These are phyloP conservation scores for Termitomyces sp. DNA, from an alignment of 768 basidiomycete species.

Conservation along the genomic window DNA sequence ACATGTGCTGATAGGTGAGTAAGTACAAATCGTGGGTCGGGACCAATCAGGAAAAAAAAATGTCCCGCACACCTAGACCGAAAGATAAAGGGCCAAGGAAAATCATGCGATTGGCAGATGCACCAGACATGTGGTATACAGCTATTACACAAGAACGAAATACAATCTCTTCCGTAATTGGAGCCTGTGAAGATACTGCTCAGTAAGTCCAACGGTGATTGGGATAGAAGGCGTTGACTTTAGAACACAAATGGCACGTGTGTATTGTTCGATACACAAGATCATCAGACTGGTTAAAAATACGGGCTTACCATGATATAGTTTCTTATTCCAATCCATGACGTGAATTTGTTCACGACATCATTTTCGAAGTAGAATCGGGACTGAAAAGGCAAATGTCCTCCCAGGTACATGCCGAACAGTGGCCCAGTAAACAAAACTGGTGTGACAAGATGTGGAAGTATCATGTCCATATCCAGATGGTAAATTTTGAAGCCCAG, in stretches of 20 bases:
- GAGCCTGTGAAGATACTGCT: slow-evolving; percentile 52
- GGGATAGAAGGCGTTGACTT: neutral
- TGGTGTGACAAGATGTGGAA: slow-evolving; percentile 64
- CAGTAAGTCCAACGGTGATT: neutral
- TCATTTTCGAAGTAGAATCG: slow-evolving; percentile 38
- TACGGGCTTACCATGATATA: slow-evolving; percentile 41
- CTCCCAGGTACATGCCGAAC: slow-evolving; percentile 44
- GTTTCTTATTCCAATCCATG: slow-evolving; percentile 66
- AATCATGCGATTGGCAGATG: slow-evolving; percentile 54
- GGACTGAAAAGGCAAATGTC: slow-evolving; percentile 50
- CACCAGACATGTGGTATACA: slow-evolving; percentile 63
- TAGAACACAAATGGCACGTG: neutral
- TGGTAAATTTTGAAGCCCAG: slow-evolving; percentile 32
- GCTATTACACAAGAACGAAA: slow-evolving; percentile 84
- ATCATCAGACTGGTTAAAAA: neutral
- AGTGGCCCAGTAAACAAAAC: slow-evolving; percentile 76
- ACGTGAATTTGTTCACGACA: slow-evolving; percentile 35
- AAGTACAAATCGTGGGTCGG: neutral
- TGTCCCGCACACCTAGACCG: slow-evolving; percentile 64
- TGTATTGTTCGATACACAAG: neutral
- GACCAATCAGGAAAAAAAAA: neutral
- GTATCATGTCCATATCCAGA: slow-evolving; percentile 13
- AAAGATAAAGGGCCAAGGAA: slow-evolving; percentile 83
- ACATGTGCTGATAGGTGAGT: slow-evolving; percentile 61
- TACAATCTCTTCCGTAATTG: slow-evolving; percentile 88